Percentiles rank a stretch among this genome's conserved stretches.
Conservation (phyloP, 2,329 filamentous ascomycete species). For the Rhynchosporium graminicola region DNA sequence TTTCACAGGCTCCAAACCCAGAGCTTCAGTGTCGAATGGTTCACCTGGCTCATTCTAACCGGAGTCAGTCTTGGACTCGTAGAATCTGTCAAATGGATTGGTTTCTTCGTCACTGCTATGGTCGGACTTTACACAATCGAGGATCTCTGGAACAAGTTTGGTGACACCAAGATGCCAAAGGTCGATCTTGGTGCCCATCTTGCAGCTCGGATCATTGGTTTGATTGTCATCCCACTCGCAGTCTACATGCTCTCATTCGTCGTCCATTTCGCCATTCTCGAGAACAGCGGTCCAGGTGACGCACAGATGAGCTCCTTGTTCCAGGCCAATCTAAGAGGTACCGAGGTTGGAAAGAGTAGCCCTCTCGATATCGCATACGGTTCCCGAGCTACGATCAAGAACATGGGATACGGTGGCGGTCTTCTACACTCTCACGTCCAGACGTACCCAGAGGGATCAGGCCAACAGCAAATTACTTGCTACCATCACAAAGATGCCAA, state of each 20-base stretch:
- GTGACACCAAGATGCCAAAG: conserved; percentile 86
- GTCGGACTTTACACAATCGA: conserved; percentile 95
- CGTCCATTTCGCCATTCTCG: conserved; percentile 89
- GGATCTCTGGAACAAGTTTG: conserved; percentile 98
- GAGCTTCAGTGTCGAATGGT: conserved; percentile 91
- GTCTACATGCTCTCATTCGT: conserved; percentile 97
- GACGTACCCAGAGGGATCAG: conserved; percentile 90
- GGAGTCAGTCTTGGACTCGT: conserved; percentile 97
- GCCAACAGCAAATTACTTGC: conserved; percentile 96
- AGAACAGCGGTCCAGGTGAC: conserved; percentile 92
- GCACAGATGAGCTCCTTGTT: conserved; percentile 99
- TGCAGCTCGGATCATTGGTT: conserved; percentile 74
- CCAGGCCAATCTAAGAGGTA: conserved; percentile 93
- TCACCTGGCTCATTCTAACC: conserved; percentile 89
- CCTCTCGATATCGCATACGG: conserved; percentile 89
- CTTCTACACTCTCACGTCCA: conserved; percentile 95
- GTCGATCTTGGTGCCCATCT: conserved; percentile 75
- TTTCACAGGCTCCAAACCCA: conserved; percentile 87
- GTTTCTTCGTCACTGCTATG: conserved; percentile 90
- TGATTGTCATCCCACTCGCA: conserved; percentile 84
- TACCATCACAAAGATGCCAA: conserved; percentile 99
- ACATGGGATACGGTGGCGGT: conserved; percentile 98
- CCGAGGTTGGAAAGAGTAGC: conserved; percentile 90
- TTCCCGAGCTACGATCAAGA: conserved; percentile 91
- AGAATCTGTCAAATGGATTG: conserved; percentile 98